These are phyloP conservation scores for Stephanocyclus meneghinianus DNA, from an alignment of 352 stramenopile genomes.

Conservation along the genomic window DNA sequence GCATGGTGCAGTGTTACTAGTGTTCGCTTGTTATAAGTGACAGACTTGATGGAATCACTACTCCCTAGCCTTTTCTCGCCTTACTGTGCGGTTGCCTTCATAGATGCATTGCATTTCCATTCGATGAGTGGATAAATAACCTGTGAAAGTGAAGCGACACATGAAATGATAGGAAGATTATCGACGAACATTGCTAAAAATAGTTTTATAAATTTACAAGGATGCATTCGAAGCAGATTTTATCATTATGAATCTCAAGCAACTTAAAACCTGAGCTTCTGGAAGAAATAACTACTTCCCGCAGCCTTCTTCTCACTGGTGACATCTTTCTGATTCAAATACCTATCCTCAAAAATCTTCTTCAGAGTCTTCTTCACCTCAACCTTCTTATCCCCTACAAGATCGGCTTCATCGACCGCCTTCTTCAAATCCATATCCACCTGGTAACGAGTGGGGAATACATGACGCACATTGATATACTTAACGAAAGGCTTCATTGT, in stretches of 20 bases:
- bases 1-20: too few relatives aligned
- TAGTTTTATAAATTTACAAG: background rate
- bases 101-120: too few relatives aligned
- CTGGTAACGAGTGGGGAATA: slow-evolving; percentile 99
- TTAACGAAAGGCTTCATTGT: slow-evolving; percentile 98
- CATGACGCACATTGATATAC: slow-evolving; percentile 99
- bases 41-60: too few relatives aligned
- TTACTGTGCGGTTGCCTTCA: too few relatives aligned
- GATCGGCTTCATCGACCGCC: slow-evolving; percentile 87
- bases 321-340: slow-evolving; percentile 92
- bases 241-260: slow-evolving; percentile 1
- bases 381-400: slow-evolving; percentile 83
- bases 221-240: slow-evolving; percentile 3
- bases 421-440: slow-evolving; percentile 99
- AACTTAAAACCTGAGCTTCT: slow-evolving; percentile 98
- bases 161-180: too few relatives aligned
- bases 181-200: too few relatives aligned
- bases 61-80: too few relatives aligned
- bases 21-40: too few relatives aligned
- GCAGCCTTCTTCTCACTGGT: slow-evolving; percentile 98
- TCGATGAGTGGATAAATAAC: background rate
- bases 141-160: too few relatives aligned
- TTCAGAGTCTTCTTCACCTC: slow-evolving; percentile 98
- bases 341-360: slow-evolving; percentile 98
- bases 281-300: slow-evolving; percentile 98